Conservation (phyloP, 768 basidiomycete genomes). For the Suillus discolor region DNA sequence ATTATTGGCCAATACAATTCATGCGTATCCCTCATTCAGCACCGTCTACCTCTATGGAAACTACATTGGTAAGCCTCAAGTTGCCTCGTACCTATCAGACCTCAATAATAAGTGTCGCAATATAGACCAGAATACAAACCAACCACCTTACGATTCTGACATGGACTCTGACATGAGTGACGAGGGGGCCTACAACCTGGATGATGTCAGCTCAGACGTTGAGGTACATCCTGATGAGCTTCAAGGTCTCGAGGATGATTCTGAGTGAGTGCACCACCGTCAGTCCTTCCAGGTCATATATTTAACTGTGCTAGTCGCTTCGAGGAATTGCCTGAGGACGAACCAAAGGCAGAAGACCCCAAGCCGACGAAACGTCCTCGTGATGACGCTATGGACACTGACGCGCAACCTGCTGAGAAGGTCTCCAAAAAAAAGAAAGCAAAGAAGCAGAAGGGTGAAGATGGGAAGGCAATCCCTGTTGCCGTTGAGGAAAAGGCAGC, state of each 20-base stretch:
- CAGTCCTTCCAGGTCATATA: conserved; percentile 1
- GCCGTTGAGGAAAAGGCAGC: conserved; percentile 23
- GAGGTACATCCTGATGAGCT: conserved; percentile 70
- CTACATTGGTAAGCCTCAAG: conserved; percentile 63
- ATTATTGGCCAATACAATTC: background rate
- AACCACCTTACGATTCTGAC: conserved; percentile 52
- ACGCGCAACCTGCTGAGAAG: conserved; percentile 33
- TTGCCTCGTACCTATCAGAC: background rate
- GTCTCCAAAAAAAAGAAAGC: conserved; percentile 60
- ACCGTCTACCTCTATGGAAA: conserved; percentile 82
- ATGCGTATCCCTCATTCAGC: conserved; percentile 36
- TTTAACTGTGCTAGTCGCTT: conserved; percentile 50
- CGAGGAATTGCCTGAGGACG: conserved; percentile 58
- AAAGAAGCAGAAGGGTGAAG: conserved; percentile 75
- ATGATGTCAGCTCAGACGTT: conserved; percentile 81
- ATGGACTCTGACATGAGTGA: conserved; percentile 44
- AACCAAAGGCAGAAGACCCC: conserved; percentile 24
- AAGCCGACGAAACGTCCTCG: conserved; percentile 70
- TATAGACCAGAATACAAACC: conserved; percentile 56
- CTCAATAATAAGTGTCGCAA: conserved; percentile 5
- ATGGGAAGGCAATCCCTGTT: conserved; percentile 43
- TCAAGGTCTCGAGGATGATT: conserved; percentile 44
- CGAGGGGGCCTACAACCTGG: conserved; percentile 60
- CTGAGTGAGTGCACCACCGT: conserved; percentile 40
- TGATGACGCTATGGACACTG: conserved; percentile 55